Evolutionary conservation across 2,329 filamentous ascomycete genomes (phyloP).

Genomic region (Cladosporium cucumerinum): DNA sequence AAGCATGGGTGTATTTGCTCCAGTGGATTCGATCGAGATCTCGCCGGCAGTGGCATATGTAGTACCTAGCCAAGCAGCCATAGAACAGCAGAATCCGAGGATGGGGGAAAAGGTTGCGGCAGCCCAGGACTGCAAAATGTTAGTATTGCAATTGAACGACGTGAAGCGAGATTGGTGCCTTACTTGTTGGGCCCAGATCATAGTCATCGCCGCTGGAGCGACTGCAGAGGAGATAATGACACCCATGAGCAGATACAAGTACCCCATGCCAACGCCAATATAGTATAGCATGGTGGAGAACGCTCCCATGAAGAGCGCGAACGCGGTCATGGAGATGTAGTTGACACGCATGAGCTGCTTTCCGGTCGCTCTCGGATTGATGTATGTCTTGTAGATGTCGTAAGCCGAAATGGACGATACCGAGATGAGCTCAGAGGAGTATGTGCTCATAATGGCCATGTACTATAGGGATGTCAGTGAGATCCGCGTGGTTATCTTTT

Average conservation of each 20-base stretch:
- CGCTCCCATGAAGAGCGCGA: conserved; percentile 70
- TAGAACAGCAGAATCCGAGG: conserved; percentile 63
- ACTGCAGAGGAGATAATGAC: conserved; percentile 77
- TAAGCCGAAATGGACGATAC: conserved; percentile 41
- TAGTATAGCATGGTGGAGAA: conserved; percentile 33
- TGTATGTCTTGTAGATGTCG: conserved; percentile 59
- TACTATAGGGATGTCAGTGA: conserved; percentile 16
- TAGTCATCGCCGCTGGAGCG: conserved; percentile 73
- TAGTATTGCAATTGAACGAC: background rate
- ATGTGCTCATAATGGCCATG: conserved; percentile 34
- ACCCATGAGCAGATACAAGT: conserved; percentile 86
- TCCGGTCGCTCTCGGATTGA: conserved; percentile 74
- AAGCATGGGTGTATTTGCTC: conserved; percentile 76
- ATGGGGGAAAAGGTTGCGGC: conserved; percentile 66
- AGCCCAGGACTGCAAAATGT: conserved; percentile 62
- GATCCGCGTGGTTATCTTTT: no score
- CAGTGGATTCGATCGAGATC: conserved; percentile 69
- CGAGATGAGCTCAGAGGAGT: conserved; percentile 41
- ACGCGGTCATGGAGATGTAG: conserved; percentile 69
- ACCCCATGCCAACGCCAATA: conserved; percentile 73
- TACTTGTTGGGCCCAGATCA: conserved; percentile 72
- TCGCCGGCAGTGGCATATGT: conserved; percentile 64
- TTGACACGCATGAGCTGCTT: conserved; percentile 76
- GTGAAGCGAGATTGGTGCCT: conserved; percentile 24
- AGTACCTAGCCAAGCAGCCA: conserved; percentile 73